Evolutionary conservation across 805 yeast genomes (phyloP).

Genomic region (Isabelozyma heimii): DNA sequence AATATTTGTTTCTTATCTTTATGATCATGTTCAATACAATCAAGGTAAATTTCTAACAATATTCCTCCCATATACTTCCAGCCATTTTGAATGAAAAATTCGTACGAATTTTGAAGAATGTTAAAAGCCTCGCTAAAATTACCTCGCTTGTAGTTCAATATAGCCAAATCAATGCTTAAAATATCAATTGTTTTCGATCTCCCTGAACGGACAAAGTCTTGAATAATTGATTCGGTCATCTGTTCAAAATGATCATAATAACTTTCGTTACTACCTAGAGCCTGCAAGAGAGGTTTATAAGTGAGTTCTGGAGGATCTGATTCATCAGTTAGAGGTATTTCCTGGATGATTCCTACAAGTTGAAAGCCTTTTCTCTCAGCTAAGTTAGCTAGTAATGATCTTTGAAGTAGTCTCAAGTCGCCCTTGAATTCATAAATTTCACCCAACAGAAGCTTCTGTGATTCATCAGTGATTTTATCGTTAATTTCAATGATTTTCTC

Average conservation of each 20-base stretch:
- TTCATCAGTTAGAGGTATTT: constrained; percentile 14
- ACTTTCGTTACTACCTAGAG: constrained; percentile 12
- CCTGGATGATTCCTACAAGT: constrained; percentile 20
- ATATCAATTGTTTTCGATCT: constrained; percentile 69
- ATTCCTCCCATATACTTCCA: constrained; percentile 73
- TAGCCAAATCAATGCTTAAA: constrained; percentile 75
- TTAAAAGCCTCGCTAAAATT: constrained; percentile 60
- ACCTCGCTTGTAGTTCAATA: constrained; percentile 56
- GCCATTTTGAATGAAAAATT: constrained; percentile 62
- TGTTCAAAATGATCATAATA: constrained; percentile 38
- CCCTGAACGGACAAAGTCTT: constrained; percentile 47
- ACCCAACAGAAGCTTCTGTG: constrained; percentile 8
- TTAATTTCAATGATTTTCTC: constrained; percentile 22
- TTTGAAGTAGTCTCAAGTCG: constrained; percentile 46
- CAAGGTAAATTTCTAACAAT: constrained; percentile 64
- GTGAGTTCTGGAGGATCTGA: constrained; percentile 3
- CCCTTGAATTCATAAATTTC: constrained; percentile 43
- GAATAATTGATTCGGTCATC: constrained; percentile 56
- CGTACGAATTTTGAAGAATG: constrained; percentile 66
- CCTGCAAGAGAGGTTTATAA: constrained; percentile 11
- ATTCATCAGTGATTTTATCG: constrained; percentile 11
- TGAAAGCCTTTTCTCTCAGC: constrained; percentile 17
- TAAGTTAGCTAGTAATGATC: constrained; percentile 38
- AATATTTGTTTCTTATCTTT: constrained; percentile 27
- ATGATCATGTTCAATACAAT: constrained; percentile 54